phyloP scores from a whole-genome alignment of 768 basidiomycete species.

The Xerocomellus amylosporus region DNA sequence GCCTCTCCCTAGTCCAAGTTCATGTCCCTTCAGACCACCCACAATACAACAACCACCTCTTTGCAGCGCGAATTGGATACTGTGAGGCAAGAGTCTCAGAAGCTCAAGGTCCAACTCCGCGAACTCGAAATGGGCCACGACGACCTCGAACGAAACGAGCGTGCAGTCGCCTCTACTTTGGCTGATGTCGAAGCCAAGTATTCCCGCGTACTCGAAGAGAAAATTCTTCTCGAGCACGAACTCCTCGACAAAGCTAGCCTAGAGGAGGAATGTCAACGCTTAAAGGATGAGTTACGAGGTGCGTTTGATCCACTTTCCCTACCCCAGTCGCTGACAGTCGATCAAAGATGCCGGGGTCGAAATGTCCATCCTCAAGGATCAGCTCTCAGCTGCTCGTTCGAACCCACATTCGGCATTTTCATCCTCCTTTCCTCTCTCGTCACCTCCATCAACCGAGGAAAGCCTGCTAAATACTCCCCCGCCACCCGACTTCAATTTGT shows the following conservation, averaged over 20 bases:
- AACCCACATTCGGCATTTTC: constrained; percentile 30
- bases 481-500: constrained; percentile 58
- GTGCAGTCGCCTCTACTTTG: constrained; percentile 78
- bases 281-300: constrained; percentile 95
- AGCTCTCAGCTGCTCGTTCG: constrained; percentile 45
- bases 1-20: constrained; percentile 61
- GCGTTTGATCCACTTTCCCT: constrained; percentile 34
- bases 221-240: constrained; percentile 95
- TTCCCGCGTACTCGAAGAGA: constrained; percentile 89
- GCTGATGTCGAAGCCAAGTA: constrained; percentile 87
- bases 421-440: constrained; percentile 36
- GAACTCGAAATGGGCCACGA: constrained; percentile 98
- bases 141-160: constrained; percentile 92
- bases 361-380: constrained; percentile 78
- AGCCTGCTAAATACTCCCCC: constrained; percentile 57
- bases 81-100: constrained; percentile 70
- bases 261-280: constrained; percentile 86
- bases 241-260: constrained; percentile 84
- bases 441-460: constrained; percentile 41
- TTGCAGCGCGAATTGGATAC: constrained; percentile 90
- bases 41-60: constrained; percentile 87
- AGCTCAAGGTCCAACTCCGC: constrained; percentile 68
- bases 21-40: constrained; percentile 82
- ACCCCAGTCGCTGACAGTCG: constrained; percentile 14
- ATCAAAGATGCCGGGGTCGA: constrained; percentile 78